Conservation (phyloP, 2,329 filamentous ascomycete genomes). For the Penicillium thymicola region DNA sequence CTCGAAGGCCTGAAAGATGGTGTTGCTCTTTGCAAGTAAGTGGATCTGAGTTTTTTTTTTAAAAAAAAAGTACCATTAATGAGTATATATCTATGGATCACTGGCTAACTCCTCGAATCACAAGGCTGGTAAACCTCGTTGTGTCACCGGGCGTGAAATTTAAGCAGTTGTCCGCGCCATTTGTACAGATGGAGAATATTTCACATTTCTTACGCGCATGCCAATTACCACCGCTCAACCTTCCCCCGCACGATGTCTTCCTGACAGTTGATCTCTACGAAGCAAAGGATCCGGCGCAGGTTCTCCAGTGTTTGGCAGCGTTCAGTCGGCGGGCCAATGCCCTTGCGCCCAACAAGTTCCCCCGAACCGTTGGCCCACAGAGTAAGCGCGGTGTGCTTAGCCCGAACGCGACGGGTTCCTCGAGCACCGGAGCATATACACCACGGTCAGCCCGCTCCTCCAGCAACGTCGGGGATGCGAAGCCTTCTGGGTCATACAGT, state of each 20-base stretch:
- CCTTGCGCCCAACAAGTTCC: constrained; percentile 70
- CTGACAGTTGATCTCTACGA: constrained; percentile 96
- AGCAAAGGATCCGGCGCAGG: constrained; percentile 91
- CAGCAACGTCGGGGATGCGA: constrained; percentile 58
- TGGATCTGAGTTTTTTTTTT: not conserved
- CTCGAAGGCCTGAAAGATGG: constrained; percentile 87
- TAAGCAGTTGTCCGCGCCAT: constrained; percentile 92
- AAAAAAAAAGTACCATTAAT: not conserved
- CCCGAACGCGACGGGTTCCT: constrained; percentile 63
- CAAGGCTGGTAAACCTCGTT: constrained; percentile 75
- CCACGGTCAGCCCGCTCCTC: constrained; percentile 41
- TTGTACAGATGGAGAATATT: constrained; percentile 99
- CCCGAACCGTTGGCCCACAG: constrained; percentile 71
- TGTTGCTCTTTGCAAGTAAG: constrained; percentile 85
- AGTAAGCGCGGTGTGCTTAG: constrained; percentile 58
- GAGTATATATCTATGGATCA: constrained; percentile 4
- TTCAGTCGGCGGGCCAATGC: constrained; percentile 84
- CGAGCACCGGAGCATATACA: constrained; percentile 44
- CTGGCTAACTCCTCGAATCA: constrained; percentile 23
- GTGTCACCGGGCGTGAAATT: constrained; percentile 79
- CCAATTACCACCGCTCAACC: constrained; percentile 76
- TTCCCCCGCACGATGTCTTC: constrained; percentile 92
- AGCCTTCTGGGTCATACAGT: constrained; percentile 61
- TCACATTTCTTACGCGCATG: constrained; percentile 90
- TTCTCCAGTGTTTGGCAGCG: constrained; percentile 84